Evolutionary conservation across 202 grass and related monocot species (phyloP), one percentile per base, ranked within the genome.

Genomic region (Carex sylvatica): DNA sequence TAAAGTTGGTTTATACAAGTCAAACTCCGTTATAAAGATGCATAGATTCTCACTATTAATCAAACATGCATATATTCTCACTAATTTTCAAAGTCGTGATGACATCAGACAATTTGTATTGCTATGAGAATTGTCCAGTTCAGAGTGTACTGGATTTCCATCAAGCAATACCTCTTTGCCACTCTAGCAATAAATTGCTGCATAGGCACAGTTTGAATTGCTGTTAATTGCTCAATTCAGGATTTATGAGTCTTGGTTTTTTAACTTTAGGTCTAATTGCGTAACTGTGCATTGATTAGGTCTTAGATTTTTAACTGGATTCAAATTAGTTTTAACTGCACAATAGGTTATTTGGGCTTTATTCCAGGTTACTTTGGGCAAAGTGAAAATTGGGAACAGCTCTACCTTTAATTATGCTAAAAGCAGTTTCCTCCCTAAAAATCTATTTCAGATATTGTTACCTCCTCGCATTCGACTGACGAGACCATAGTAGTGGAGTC

Each of bases 401-500:
- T 73, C 10, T 55, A n/a, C 23, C 4, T 81, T 68, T 81, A 0
- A 80, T 13, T 64, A 22, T 80, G 28, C 16, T 63, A 40, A 30
- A 65, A 81, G 5, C 15, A 4, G 36, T 59, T 31, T 30, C 54
- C 35, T 9, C 18, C 53, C 3, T 16, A 33, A 52, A 53, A 67
- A 55, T 82, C 52, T 74, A 78, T 69, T 68, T 40, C 83, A 98
- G 95, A 85, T 78, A 84, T 98, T 65, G 70, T 98, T 83, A 71
- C 92, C 35, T 95, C 91, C 65, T 98, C 95, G 36, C 91, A 93
- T 85, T 91, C 91, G 1, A 95, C 92, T 35, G 88, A 93, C 75
- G 92, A 95, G 82, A 98, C 95, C 83, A 88, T 98, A 79, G 95
- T 93, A 71, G 91, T 63, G 2, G 91, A 94, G 69, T 98, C 91